These are phyloP conservation scores for Ceratocystis variospora DNA, from an alignment of 2,329 filamentous ascomycete species.

Conservation along the genomic window DNA sequence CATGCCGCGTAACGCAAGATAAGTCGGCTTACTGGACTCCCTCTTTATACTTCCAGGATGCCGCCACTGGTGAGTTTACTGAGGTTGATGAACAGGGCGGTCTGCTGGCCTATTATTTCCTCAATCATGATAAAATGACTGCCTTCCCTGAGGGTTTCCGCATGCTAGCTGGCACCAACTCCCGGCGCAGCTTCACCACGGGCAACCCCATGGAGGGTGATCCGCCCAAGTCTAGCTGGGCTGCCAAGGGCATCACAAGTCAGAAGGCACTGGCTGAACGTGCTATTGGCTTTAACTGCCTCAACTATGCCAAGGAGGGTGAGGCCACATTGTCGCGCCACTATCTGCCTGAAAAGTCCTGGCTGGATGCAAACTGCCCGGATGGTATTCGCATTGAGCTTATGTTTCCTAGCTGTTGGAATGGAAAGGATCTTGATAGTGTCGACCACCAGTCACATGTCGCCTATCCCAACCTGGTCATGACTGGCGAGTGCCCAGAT, in stretches of 20 bases:
- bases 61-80: constrained; percentile 48
- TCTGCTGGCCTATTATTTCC: constrained; percentile 82
- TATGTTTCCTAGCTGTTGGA: constrained; percentile 85
- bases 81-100: constrained; percentile 64
- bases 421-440: constrained; percentile 49
- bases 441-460: constrained; percentile 51
- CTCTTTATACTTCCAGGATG: constrained; percentile 60
- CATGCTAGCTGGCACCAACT: constrained; percentile 66
- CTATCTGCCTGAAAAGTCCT: constrained; percentile 64
- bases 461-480: constrained; percentile 64
- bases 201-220: constrained; percentile 52
- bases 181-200: constrained; percentile 54
- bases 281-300: constrained; percentile 85
- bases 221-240: constrained; percentile 57
- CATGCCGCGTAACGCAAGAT: constrained; percentile 66
- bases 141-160: constrained; percentile 66
- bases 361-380: constrained; percentile 66
- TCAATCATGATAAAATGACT: constrained; percentile 49
- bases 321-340: constrained; percentile 73
- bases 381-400: constrained; percentile 71
- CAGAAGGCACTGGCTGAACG: constrained; percentile 63
- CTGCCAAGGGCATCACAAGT: constrained; percentile 42
- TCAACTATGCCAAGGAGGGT: constrained; percentile 56
- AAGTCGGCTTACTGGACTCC: constrained; percentile 85
- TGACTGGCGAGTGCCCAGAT: constrained; percentile 60